Conservation (phyloP, 2,329 filamentous ascomycete species). For the Diaporthe sp. region DNA sequence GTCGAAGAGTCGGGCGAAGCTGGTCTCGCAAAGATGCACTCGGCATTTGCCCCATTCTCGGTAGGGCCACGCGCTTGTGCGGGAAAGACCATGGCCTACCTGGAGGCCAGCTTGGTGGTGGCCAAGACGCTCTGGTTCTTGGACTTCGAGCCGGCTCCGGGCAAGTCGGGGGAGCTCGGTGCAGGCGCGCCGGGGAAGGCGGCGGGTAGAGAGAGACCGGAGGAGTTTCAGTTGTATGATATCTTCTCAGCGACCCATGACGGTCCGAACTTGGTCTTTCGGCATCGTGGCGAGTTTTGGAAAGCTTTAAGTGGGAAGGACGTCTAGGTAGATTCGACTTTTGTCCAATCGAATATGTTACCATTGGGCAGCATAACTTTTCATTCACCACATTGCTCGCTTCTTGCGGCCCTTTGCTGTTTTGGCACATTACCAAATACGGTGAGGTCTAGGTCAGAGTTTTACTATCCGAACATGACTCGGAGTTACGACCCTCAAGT, state of each 20-base stretch:
- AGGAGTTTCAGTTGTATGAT: slow-evolving; percentile 33
- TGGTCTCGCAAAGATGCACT: slow-evolving; percentile 46
- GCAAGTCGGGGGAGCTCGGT: background rate
- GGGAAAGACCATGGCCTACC: slow-evolving; percentile 27
- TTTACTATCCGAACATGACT: too few relatives aligned
- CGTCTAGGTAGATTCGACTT: background rate
- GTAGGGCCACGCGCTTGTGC: slow-evolving; percentile 1
- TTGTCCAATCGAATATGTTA: too few relatives aligned
- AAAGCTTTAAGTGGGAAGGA: background rate
- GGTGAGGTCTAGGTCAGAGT: too few relatives aligned
- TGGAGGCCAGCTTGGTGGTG: slow-evolving; percentile 16
- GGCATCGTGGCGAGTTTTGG: slow-evolving; percentile 1
- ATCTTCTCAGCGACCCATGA: slow-evolving; percentile 18
- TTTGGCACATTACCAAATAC: too few relatives aligned
- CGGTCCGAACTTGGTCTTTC: slow-evolving; percentile 32
- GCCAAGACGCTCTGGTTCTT: slow-evolving; percentile 28
- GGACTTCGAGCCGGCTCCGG: slow-evolving; percentile 31
- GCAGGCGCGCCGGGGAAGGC: background rate
- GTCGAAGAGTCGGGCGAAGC: background rate
- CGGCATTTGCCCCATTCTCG: slow-evolving; percentile 19
- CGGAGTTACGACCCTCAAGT: too few relatives aligned
- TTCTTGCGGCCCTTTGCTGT: too few relatives aligned
- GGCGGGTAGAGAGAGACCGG: background rate
- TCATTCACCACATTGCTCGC: too few relatives aligned
- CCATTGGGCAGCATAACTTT: too few relatives aligned